Conservation (phyloP, 352 stramenopile genomes). For the Chrysophaeum taylorii region DNA sequence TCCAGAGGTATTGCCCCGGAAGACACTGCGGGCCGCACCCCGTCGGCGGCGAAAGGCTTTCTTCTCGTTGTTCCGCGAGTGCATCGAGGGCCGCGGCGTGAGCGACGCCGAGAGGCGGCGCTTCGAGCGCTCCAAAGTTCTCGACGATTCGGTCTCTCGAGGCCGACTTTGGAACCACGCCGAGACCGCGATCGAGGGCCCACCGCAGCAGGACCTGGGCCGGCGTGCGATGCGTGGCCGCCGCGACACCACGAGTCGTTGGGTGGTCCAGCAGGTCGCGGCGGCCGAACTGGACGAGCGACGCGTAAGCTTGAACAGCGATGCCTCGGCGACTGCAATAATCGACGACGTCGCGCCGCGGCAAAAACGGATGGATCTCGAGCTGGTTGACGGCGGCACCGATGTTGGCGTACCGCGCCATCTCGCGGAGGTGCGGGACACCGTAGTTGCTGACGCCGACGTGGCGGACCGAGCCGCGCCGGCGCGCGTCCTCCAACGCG, state of each 20-base stretch:
- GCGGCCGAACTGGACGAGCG: slow-evolving; percentile 45
- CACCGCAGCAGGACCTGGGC: slow-evolving; percentile 55
- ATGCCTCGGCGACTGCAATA: slow-evolving; percentile 50
- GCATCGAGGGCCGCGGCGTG: slow-evolving; percentile 47
- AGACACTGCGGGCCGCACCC: too few relatives aligned
- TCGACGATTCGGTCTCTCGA: slow-evolving; percentile 52
- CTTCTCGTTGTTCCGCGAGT: too few relatives aligned
- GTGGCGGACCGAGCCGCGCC: slow-evolving; percentile 47
- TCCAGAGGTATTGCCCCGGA: too few relatives aligned
- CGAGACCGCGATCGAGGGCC: slow-evolving; percentile 54
- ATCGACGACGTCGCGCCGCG: slow-evolving; percentile 49
- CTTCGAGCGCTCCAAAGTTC: slow-evolving; percentile 57
- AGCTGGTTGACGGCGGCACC: slow-evolving; percentile 62
- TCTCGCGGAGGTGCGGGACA: slow-evolving; percentile 55
- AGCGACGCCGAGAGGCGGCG: slow-evolving; percentile 31
- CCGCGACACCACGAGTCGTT: slow-evolving; percentile 38
- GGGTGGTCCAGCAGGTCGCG: slow-evolving; percentile 54
- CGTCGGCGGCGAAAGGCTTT: too few relatives aligned
- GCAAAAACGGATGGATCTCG: slow-evolving; percentile 63
- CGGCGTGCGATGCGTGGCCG: slow-evolving; percentile 28
- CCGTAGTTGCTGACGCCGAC: slow-evolving; percentile 60
- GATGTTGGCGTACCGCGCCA: too few relatives aligned
- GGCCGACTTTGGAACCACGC: slow-evolving; percentile 53
- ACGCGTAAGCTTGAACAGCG: slow-evolving; percentile 54
- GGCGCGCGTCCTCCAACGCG: slow-evolving; percentile 37